Percentiles rank a stretch among this genome's conserved stretches.
phyloP scores from a whole-genome alignment of 2,329 filamentous ascomycete species.

The Apiospora koreana region DNA sequence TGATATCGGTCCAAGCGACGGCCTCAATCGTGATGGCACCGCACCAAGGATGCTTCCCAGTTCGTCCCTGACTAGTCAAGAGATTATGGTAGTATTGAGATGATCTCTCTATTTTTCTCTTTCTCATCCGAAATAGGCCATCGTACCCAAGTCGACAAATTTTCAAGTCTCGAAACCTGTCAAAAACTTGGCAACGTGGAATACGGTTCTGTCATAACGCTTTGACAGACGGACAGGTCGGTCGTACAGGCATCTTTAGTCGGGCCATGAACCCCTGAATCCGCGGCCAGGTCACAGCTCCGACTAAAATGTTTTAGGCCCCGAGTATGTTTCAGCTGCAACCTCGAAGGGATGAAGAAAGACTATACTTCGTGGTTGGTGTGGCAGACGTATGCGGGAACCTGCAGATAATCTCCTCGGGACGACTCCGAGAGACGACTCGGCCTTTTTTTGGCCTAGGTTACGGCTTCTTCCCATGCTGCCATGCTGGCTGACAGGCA shows the following conservation, averaged over 20 bases:
- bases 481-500: neutral
- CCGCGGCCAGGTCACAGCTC: neutral
- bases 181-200: neutral
- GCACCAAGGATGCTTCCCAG: neutral
- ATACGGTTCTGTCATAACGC: neutral
- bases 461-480: neutral
- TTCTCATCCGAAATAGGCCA: neutral
- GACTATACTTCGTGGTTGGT: neutral
- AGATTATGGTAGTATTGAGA: neutral
- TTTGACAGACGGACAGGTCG: neutral
- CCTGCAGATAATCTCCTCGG: slow-evolving; percentile 7
- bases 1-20: neutral
- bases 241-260: neutral
- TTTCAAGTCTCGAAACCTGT: neutral
- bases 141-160: neutral
- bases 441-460: neutral
- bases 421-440: neutral
- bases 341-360: neutral
- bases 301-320: neutral
- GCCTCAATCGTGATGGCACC: neutral
- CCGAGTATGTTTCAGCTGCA: slow-evolving; percentile 1
- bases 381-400: neutral
- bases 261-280: slow-evolving; percentile 2
- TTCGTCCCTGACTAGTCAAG: neutral
- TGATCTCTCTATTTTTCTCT: neutral